phyloP scores from a whole-genome alignment of 495 filamentous ascomycete species.

The Penicillium taxi region DNA sequence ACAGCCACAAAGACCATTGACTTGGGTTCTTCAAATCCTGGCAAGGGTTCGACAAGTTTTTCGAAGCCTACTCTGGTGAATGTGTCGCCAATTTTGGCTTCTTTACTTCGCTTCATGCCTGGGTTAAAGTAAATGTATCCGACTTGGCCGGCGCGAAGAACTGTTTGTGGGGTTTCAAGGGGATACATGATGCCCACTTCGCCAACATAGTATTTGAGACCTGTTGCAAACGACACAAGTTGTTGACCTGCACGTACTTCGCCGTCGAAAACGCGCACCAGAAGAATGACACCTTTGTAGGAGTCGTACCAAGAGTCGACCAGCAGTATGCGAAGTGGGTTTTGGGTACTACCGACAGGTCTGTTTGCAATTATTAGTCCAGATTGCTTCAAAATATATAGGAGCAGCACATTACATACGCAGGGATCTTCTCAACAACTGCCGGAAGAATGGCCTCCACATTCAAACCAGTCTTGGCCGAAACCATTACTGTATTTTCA shows the following conservation, averaged over 20 bases:
- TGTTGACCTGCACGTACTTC: slow-evolving; percentile 73
- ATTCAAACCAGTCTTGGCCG: slow-evolving; percentile 88
- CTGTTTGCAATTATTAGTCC: slow-evolving; percentile 26
- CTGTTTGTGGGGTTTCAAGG: slow-evolving; percentile 68
- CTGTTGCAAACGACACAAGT: slow-evolving; percentile 76
- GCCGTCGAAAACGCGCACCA: slow-evolving; percentile 90
- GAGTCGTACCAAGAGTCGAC: slow-evolving; percentile 98
- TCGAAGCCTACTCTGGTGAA: slow-evolving; percentile 80
- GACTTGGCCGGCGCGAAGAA: slow-evolving; percentile 83
- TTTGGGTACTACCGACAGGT: slow-evolving; percentile 61
- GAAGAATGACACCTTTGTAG: slow-evolving; percentile 86
- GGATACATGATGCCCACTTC: slow-evolving; percentile 98
- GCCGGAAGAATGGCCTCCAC: slow-evolving; percentile 72
- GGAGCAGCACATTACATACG: slow-evolving; percentile 33
- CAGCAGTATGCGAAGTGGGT: slow-evolving; percentile 73
- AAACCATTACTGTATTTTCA: slow-evolving; percentile 71
- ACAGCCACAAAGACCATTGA: slow-evolving; percentile 98
- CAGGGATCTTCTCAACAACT: slow-evolving; percentile 77
- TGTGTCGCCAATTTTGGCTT: slow-evolving; percentile 93
- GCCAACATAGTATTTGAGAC: slow-evolving; percentile 79
- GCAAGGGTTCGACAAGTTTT: slow-evolving; percentile 66
- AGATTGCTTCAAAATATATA: neutral
- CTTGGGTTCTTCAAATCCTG: slow-evolving; percentile 95
- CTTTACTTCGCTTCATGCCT: slow-evolving; percentile 91
- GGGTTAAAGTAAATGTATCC: slow-evolving; percentile 97